Evolutionary conservation across 2,329 filamentous ascomycete genomes (phyloP).

Genomic region (Cladosporium sp.): DNA sequence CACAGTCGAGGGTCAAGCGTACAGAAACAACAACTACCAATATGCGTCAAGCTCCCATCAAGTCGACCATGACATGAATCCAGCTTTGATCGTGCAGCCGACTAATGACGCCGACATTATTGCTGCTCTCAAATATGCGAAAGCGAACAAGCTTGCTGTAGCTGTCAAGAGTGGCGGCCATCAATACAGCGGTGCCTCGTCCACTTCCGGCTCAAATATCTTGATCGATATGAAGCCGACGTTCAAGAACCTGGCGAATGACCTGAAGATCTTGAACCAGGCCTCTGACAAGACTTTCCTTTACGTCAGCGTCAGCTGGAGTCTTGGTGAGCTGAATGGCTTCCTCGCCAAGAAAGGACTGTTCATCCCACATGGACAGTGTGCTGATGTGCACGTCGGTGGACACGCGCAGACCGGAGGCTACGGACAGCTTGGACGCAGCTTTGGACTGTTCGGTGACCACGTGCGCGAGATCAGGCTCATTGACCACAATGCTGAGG

Average conservation of each 20-base stretch:
- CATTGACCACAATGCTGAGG: conserved; percentile 27
- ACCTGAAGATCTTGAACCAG: conserved; percentile 25
- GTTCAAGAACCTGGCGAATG: conserved; percentile 31
- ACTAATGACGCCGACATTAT: conserved; percentile 42
- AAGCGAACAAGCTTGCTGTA: conserved; percentile 38
- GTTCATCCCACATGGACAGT: conserved; percentile 47
- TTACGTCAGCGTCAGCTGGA: conserved; percentile 32
- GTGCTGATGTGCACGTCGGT: conserved; percentile 43
- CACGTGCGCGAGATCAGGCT: conserved; percentile 28
- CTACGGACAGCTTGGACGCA: conserved; percentile 45
- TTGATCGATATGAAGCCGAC: conserved; percentile 44
- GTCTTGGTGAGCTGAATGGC: conserved; percentile 40
- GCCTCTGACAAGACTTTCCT: conserved; percentile 34
- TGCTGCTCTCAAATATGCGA: conserved; percentile 39
- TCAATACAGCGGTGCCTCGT: conserved; percentile 49
- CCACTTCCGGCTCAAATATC: conserved; percentile 42
- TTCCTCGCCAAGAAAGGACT: conserved; percentile 39
- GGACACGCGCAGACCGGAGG: conserved; percentile 49
- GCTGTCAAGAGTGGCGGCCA: conserved; percentile 48
- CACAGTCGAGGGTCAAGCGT: conserved; percentile 6
- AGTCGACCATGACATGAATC: conserved; percentile 26
- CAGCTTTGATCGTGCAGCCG: conserved; percentile 43
- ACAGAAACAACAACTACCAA: conserved; percentile 23
- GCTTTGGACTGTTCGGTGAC: conserved; percentile 37
- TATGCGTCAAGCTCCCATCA: conserved; percentile 45